These are phyloP conservation scores for Euphorbia pulcherrima DNA, from an alignment of 345 rosid genomes.

Conservation along the genomic window DNA sequence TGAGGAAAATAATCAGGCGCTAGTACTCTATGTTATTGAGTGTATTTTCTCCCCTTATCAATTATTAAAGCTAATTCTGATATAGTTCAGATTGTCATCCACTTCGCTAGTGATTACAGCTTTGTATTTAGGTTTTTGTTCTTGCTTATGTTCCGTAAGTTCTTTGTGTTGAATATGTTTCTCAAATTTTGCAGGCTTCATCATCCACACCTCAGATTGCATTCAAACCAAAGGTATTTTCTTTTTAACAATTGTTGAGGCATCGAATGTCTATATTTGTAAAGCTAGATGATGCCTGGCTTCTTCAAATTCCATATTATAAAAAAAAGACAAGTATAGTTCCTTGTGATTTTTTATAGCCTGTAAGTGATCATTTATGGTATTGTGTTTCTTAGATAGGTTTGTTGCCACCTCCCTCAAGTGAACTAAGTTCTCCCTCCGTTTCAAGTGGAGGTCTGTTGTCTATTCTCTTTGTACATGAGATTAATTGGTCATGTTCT, in stretches of 20 bases:
- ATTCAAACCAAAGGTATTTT: slow-evolving; percentile 23
- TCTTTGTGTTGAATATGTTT: not conserved
- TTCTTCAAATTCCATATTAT: too few species aligned
- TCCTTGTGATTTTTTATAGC: not conserved
- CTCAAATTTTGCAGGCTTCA: slow-evolving; percentile 19
- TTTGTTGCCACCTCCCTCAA: slow-evolving; percentile 48
- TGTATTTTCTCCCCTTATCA: not conserved
- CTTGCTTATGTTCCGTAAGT: not conserved
- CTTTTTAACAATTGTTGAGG: not conserved
- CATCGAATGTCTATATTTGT: not conserved
- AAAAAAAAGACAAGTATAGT: not conserved
- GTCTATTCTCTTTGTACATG: not conserved
- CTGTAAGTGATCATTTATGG: slow-evolving; percentile 10
- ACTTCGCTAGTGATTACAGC: not conserved
- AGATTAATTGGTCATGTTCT: too few species aligned
- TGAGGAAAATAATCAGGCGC: slow-evolving; percentile 44
- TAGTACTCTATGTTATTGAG: slow-evolving; percentile 8
- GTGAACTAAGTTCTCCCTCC: slow-evolving; percentile 34
- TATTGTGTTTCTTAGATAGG: slow-evolving; percentile 34
- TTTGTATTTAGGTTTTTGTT: not conserved
- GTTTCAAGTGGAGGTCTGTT: slow-evolving; percentile 27
- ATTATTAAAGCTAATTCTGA: not conserved
- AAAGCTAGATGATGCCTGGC: too few species aligned
- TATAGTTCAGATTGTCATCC: not conserved
- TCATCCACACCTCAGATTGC: slow-evolving; percentile 21